These are phyloP conservation scores for Mycena vitilis DNA, from an alignment of 768 basidiomycete species.

Conservation along the genomic window DNA sequence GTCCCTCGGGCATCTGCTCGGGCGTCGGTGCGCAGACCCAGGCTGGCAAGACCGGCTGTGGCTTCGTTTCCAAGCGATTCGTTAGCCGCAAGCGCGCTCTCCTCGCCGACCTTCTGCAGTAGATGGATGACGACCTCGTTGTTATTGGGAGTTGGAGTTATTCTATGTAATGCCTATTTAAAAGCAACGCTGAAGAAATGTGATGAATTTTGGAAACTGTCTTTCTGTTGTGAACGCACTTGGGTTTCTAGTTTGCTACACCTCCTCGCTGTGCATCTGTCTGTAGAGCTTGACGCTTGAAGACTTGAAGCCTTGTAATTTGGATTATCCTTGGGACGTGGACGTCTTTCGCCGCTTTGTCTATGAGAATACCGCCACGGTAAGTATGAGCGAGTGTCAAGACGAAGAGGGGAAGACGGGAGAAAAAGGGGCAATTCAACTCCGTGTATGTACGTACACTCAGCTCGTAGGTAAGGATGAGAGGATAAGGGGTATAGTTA, in stretches of 20 bases:
- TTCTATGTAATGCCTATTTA: constrained; percentile 14
- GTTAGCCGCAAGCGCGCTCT: background rate
- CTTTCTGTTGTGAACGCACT: constrained; percentile 5
- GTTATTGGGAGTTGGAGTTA: constrained; percentile 8
- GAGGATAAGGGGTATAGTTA: no score
- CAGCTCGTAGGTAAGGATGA: no score
- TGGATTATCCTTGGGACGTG: no score
- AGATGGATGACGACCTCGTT: constrained; percentile 6
- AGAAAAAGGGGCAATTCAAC: no score
- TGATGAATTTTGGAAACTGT: constrained; percentile 22
- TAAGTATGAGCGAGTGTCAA: no score
- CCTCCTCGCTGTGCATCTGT: no score
- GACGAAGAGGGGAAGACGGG: no score
- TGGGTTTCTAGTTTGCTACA: background rate
- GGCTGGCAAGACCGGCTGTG: constrained; percentile 31
- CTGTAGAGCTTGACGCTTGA: no score
- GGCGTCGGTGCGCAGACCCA: constrained; percentile 30
- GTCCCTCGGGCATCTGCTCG: constrained; percentile 27
- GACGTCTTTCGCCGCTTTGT: no score
- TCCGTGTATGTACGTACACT: no score
- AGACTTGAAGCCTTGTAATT: no score
- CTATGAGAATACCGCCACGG: no score
- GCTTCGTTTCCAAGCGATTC: constrained; percentile 26
- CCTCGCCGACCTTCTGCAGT: constrained; percentile 1
- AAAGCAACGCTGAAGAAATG: constrained; percentile 20